Evolutionary conservation across 1,284 basidiomycete genomes (phyloP), one percentile per base, ranked within the genome.

Genomic region (Microbotryomycetes sp.): DNA sequence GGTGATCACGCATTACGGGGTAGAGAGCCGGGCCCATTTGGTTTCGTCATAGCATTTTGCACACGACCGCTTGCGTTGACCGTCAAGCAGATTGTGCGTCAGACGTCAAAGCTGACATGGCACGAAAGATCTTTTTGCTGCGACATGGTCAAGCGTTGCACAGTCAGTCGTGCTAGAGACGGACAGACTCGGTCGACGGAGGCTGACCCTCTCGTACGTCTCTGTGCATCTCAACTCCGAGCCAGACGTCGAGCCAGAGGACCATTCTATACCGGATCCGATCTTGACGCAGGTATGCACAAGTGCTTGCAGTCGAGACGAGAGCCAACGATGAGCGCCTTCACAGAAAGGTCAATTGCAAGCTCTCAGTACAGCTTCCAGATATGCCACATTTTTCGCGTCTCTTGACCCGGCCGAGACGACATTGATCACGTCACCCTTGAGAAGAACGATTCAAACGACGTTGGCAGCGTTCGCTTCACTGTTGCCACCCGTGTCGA

Each of bases 361-460:
- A 49, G 57, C 57, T 3, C 18, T 41, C 18, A 35, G 59, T 15
- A 57, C 65, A n/a, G 58, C 59, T 0, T 58, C 48, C 3, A 54
- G 45, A 7, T 65, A 68, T 51, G 50, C 64, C 2, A 56, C n/a
- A 27, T 62, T 68, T 26, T 68, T 63, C 55, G 21, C 52, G 4
- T 60, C 60, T 11, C 57, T 68, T 26, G 31, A 49, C 21, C 49
- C 59, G 3, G 29, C 45, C 15, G 48, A 58, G 21, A 61, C 64
- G 18, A 29, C 65, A n/a, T 54, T 68, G 45, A 29, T 66, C 46
- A 52, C 52, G 31, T 60, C 57, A 1, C 66, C 66, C 3, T 53
- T 68, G 2, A 56, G 61, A 5, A 54, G 66, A 4, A 65, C 64
- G 7, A 46, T 68, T 4, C 66, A 68, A 28, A 68, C 66, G 5